phyloP scores from a whole-genome alignment of 495 filamentous ascomycete genomes.

The Neohortaea acidophila region DNA sequence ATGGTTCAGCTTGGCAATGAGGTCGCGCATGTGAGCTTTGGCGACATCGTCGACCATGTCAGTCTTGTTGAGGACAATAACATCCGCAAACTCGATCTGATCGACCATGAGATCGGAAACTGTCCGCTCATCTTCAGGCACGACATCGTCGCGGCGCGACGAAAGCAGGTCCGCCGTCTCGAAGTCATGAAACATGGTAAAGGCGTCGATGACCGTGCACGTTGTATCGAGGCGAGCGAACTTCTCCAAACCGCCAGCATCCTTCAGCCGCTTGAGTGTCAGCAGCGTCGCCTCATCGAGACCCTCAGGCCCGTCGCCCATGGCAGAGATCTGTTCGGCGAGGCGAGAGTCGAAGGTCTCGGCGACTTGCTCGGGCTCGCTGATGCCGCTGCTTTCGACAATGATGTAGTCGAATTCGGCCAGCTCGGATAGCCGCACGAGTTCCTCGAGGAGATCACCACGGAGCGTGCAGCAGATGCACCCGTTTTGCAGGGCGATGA shows the following conservation, averaged over 20 bases:
- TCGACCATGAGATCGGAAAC: constrained; percentile 47
- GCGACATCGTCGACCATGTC: constrained; percentile 30
- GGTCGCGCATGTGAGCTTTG: constrained; percentile 28
- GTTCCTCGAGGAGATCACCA: constrained; percentile 40
- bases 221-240: constrained; percentile 43
- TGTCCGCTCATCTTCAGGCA: constrained; percentile 42
- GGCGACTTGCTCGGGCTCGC: constrained; percentile 48
- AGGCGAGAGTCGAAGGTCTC: constrained; percentile 44
- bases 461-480: constrained; percentile 49
- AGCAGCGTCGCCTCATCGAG: constrained; percentile 25
- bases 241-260: constrained; percentile 37
- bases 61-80: constrained; percentile 43
- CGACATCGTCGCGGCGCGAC: constrained; percentile 31
- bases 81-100: constrained; percentile 48
- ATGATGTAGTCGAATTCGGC: constrained; percentile 41
- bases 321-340: neutral
- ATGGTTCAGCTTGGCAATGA: constrained; percentile 37
- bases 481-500: constrained; percentile 46
- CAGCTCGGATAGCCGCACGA: constrained; percentile 35
- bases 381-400: constrained; percentile 46
- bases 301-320: constrained; percentile 1
- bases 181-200: constrained; percentile 42
- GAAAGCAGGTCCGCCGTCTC: constrained; percentile 42
- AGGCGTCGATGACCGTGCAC: constrained; percentile 44
- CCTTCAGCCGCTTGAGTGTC: constrained; percentile 30